These are phyloP conservation scores for Jacaranda copaia DNA, from an alignment of 257 asterid genomes.

Conservation along the genomic window DNA sequence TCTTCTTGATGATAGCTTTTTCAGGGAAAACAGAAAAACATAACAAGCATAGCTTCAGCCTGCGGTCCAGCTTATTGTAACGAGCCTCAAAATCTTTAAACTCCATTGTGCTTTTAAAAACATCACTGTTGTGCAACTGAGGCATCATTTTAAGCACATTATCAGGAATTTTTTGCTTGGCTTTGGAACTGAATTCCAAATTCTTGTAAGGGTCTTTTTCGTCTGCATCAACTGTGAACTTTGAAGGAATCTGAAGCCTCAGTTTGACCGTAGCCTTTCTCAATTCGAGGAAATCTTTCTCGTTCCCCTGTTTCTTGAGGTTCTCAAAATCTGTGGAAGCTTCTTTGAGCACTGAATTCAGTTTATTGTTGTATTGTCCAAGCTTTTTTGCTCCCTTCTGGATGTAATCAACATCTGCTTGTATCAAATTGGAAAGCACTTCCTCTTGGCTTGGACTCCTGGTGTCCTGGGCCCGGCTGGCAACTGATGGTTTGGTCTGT, in stretches of 20 bases:
- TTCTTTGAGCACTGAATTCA: not conserved
- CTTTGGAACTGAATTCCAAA: not conserved
- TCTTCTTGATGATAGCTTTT: conserved; percentile 48
- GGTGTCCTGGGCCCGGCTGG: not conserved
- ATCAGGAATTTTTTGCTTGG: not conserved
- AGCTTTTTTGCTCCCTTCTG: not conserved
- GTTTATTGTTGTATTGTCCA: not conserved
- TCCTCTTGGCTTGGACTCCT: not conserved
- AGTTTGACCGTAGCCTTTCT: conserved; percentile 42
- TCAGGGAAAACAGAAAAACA: conserved; percentile 57
- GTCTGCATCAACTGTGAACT: conserved; percentile 31
- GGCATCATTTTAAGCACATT: conserved; percentile 33
- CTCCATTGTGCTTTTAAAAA: conserved; percentile 34
- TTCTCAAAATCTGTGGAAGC: not conserved
- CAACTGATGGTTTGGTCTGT: not conserved
- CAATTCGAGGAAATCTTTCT: conserved; percentile 5
- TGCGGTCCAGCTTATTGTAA: conserved; percentile 20
- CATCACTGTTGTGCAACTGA: conserved; percentile 23
- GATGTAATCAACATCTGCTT: conserved; percentile 37
- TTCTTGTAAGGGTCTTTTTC: not conserved
- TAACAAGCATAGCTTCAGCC: conserved; percentile 51
- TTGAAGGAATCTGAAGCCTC: conserved; percentile 47
- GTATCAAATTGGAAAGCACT: conserved; percentile 26
- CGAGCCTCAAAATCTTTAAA: conserved; percentile 42
- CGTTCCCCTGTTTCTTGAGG: not conserved